Percentiles rank a stretch among this genome's conserved stretches.
Conservation (phyloP, 306 rosid species). For the Cucumis cinereus region DNA sequence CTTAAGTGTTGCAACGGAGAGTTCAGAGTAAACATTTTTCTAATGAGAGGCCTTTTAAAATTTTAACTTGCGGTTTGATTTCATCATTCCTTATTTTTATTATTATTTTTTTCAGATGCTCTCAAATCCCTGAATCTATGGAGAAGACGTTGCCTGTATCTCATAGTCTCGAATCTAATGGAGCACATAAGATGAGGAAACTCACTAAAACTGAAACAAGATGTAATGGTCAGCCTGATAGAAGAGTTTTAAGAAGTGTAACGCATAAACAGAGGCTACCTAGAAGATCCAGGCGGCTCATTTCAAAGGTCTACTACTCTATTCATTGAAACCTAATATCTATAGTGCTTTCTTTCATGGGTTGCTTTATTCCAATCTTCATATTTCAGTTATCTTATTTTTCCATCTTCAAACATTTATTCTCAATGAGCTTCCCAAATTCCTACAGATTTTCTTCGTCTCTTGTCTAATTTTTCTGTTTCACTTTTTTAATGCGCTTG, state of each 20-base stretch:
- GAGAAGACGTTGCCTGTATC: slow-evolving; percentile 24
- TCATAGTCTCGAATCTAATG: slow-evolving; percentile 21
- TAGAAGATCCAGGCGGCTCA: slow-evolving; percentile 50
- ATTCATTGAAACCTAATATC: neutral
- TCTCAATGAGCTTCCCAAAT: neutral
- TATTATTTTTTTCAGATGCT: slow-evolving; percentile 27
- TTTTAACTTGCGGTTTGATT: slow-evolving; percentile 5
- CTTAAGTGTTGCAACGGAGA: slow-evolving; percentile 29
- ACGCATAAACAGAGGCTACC: slow-evolving; percentile 16
- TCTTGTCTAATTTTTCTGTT: neutral
- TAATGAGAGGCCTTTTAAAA: slow-evolving; percentile 4
- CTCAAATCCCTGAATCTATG: slow-evolving; percentile 29
- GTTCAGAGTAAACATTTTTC: slow-evolving; percentile 39
- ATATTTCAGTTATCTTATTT: neutral
- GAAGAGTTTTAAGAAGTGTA: slow-evolving; percentile 45
- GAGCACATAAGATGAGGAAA: slow-evolving; percentile 29
- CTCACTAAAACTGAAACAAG: slow-evolving; percentile 17
- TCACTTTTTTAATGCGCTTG: neutral
- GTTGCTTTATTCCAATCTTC: neutral
- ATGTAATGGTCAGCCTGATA: slow-evolving; percentile 17
- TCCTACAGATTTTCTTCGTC: neutral
- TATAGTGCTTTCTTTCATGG: neutral
- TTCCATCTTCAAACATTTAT: neutral
- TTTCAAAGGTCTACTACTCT: slow-evolving; percentile 26
- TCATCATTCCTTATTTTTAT: slow-evolving; percentile 12